Conservation (phyloP, 1,284 basidiomycete species). For the Phylloboletellus chloephorus region DNA sequence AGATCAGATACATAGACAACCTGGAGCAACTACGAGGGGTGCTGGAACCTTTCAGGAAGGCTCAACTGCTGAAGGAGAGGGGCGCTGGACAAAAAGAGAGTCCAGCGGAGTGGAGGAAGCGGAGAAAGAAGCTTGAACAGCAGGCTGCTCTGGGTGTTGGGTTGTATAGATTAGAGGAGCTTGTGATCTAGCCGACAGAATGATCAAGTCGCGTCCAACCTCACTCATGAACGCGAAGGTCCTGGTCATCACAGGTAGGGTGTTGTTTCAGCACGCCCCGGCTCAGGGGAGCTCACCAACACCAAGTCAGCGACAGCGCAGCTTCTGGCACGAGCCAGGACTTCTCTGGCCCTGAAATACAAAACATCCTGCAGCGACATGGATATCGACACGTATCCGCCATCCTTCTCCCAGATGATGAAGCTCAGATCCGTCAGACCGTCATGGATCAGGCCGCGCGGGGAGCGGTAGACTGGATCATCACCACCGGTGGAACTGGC, state of each 20-base stretch:
- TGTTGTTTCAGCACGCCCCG: not conserved
- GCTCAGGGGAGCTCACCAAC: conserved; percentile 10
- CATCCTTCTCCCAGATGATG: conserved; percentile 60
- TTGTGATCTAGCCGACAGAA: conserved; percentile 49
- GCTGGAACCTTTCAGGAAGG: conserved; percentile 54
- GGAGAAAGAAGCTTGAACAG: conserved; percentile 48
- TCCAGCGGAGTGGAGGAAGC: conserved; percentile 51
- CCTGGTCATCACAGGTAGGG: conserved; percentile 26
- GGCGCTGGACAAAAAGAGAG: conserved; percentile 33
- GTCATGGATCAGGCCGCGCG: conserved; percentile 45
- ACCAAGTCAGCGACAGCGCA: conserved; percentile 66
- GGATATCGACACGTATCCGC: conserved; percentile 38
- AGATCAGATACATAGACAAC: conserved; percentile 44
- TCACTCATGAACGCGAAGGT: conserved; percentile 23
- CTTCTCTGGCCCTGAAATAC: conserved; percentile 61
- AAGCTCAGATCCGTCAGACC: conserved; percentile 42
- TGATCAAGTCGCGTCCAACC: not conserved
- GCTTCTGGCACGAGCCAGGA: conserved; percentile 48
- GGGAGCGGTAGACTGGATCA: conserved; percentile 57
- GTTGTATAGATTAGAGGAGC: conserved; percentile 65
- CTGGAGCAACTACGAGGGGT: conserved; percentile 53
- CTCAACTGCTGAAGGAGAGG: conserved; percentile 44
- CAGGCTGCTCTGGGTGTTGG: conserved; percentile 52
- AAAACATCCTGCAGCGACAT: conserved; percentile 40
- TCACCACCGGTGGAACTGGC: conserved; percentile 85